These are phyloP conservation scores for Aureobasidium sp. DNA, from an alignment of 2,329 filamentous ascomycete genomes.

Conservation along the genomic window DNA sequence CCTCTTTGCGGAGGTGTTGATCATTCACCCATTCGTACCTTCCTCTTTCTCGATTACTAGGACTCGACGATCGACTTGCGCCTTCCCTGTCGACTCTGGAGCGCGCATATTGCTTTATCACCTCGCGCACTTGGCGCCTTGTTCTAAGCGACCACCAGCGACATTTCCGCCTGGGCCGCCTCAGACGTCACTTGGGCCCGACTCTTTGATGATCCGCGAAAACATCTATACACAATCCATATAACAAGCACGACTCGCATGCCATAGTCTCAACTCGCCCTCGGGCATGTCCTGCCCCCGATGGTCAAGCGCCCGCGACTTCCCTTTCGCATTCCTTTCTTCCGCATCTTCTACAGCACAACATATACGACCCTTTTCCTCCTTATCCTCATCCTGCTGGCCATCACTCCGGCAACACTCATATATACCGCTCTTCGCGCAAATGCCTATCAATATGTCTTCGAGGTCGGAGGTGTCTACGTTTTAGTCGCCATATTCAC, in stretches of 20 bases:
- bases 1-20: conserved; percentile 3
- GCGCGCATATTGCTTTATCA: too few species aligned
- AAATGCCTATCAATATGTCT: conserved; percentile 79
- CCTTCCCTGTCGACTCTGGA: not conserved
- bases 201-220: conserved; percentile 3
- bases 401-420: conserved; percentile 81
- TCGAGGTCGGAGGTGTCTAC: conserved; percentile 82
- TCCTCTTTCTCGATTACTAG: not conserved
- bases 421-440: conserved; percentile 80
- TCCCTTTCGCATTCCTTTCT: conserved; percentile 62
- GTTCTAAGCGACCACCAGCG: too few species aligned
- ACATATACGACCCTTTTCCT: conserved; percentile 82
- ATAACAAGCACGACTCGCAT: conserved; percentile 18
- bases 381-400: conserved; percentile 75
- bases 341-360: conserved; percentile 83
- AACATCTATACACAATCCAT: not conserved
- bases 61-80: not conserved
- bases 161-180: not conserved
- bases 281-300: conserved; percentile 14
- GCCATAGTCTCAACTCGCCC: conserved; percentile 1
- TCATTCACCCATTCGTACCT: conserved; percentile 1
- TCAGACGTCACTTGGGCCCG: conserved; percentile 12
- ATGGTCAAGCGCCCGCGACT: conserved; percentile 25
- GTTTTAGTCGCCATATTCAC: conserved; percentile 76
- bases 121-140: too few species aligned